These are phyloP conservation scores for Hydnum rufescens DNA, from an alignment of 768 basidiomycete genomes.

Conservation along the genomic window DNA sequence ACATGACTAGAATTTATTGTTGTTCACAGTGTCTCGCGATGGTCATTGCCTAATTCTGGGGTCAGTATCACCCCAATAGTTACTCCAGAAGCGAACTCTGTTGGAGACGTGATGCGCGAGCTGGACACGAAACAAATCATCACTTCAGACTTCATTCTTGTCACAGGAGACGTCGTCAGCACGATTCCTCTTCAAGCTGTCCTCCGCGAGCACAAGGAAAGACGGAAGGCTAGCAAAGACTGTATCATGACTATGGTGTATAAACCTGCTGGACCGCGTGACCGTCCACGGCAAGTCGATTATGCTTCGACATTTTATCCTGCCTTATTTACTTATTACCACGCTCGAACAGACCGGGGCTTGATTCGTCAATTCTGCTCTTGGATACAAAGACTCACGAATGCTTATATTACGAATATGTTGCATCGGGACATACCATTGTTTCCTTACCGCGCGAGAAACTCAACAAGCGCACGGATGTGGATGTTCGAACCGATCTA, in stretches of 20 bases:
- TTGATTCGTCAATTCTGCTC: slow-evolving; percentile 61
- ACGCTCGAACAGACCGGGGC: slow-evolving; percentile 32
- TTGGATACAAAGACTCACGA: slow-evolving; percentile 56
- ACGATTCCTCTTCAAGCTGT: slow-evolving; percentile 82
- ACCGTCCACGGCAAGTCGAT: slow-evolving; percentile 40
- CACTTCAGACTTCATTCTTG: slow-evolving; percentile 77
- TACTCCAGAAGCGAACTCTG: slow-evolving; percentile 69
- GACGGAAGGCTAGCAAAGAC: slow-evolving; percentile 72
- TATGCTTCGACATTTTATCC: neutral
- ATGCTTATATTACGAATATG: slow-evolving; percentile 69
- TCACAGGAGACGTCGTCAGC: slow-evolving; percentile 82
- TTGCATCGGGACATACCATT: slow-evolving; percentile 37
- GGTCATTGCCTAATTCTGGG: slow-evolving; percentile 60
- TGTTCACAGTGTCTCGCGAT: slow-evolving; percentile 51
- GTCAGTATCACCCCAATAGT: slow-evolving; percentile 73
- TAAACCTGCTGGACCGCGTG: slow-evolving; percentile 41
- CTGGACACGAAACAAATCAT: slow-evolving; percentile 84
- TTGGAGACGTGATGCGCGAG: slow-evolving; percentile 84
- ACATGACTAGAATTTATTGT: neutral
- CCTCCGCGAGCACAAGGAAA: slow-evolving; percentile 71
- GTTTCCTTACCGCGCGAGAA: slow-evolving; percentile 63
- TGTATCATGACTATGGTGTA: slow-evolving; percentile 94
- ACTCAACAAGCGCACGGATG: slow-evolving; percentile 47
- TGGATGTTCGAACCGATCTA: slow-evolving; percentile 75
- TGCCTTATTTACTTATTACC: neutral